Evolutionary conservation across 805 yeast species (phyloP).

Genomic region (Candida multigemmis): DNA sequence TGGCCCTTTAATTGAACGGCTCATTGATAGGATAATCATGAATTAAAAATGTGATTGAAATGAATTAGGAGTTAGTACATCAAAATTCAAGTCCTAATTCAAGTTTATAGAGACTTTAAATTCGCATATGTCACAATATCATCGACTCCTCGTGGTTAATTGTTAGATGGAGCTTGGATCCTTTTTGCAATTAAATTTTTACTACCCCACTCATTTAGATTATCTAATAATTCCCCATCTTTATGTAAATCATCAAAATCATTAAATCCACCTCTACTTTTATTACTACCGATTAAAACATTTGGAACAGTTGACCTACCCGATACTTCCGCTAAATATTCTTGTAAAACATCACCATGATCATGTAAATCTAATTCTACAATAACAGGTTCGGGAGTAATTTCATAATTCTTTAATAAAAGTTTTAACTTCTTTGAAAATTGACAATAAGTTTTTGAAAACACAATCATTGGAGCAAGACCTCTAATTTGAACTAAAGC

Average conservation of each 20-base stretch:
- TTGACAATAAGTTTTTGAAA: constrained; percentile 58
- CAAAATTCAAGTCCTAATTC: too few species aligned
- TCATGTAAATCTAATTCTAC: constrained; percentile 80
- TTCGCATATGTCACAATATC: too few species aligned
- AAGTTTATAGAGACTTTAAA: too few species aligned
- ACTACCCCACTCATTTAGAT: constrained; percentile 57
- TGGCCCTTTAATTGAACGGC: too few species aligned
- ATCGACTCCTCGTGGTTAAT: too few species aligned
- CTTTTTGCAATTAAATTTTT: constrained; percentile 39
- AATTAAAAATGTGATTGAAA: too few species aligned
- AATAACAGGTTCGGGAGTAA: constrained; percentile 62
- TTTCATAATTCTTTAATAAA: constrained; percentile 51
- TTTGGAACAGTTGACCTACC: constrained; percentile 91
- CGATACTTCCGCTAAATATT: constrained; percentile 54
- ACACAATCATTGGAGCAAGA: constrained; percentile 57
- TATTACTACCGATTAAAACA: constrained; percentile 50
- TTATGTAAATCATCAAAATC: constrained; percentile 62
- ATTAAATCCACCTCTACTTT: constrained; percentile 82
- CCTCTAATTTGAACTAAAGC: constrained; percentile 46
- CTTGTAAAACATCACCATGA: constrained; percentile 70
- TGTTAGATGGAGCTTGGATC: constrained; percentile 50
- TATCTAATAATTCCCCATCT: constrained; percentile 41
- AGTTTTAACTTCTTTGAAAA: constrained; percentile 68
- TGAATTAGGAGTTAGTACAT: too few species aligned
- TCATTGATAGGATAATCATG: too few species aligned